Evolutionary conservation across 192 early-diverging fungal genomes (phyloP).

Genomic region (Coemansia sp.): DNA sequence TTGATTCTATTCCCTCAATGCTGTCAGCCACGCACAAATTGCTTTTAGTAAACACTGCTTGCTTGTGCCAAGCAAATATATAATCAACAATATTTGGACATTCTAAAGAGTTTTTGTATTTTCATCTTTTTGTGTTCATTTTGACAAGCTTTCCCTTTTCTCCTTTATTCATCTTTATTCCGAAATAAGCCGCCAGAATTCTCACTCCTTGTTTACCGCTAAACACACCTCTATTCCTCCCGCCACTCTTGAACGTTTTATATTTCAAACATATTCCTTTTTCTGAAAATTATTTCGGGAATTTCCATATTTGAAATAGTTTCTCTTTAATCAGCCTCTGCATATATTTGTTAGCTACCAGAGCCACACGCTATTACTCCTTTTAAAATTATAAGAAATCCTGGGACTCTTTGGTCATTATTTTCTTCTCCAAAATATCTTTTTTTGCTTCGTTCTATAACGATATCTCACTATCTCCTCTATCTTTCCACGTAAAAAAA

Average conservation of each 20-base stretch:
- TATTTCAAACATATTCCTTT: too few relatives aligned
- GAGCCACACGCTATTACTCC: too few relatives aligned
- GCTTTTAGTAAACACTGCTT: too few relatives aligned
- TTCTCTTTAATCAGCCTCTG: not conserved
- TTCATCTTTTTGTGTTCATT: not conserved
- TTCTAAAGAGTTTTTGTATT: not conserved
- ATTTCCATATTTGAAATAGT: not conserved
- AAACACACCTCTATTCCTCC: not conserved
- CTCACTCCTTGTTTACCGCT: too few relatives aligned
- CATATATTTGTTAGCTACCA: not conserved
- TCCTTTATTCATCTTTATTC: not conserved
- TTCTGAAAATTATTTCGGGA: not conserved
- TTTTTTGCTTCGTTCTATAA: not conserved
- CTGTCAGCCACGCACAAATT: too few relatives aligned
- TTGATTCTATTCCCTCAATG: too few relatives aligned
- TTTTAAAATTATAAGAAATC: too few relatives aligned
- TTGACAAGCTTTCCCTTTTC: not conserved
- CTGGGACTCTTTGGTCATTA: not conserved
- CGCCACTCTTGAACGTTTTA: too few relatives aligned
- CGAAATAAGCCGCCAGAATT: constrained; percentile 1
- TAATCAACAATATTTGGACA: constrained; percentile 18
- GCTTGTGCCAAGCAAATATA: too few relatives aligned
- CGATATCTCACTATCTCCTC: not conserved
- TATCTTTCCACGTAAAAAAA: too few relatives aligned
- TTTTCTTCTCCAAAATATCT: not conserved